A percentile compares a stretch with the other conserved stretches of the same genome.
These are phyloP conservation scores for Suillus alpinus DNA, from an alignment of 768 basidiomycete species.

Conservation along the genomic window DNA sequence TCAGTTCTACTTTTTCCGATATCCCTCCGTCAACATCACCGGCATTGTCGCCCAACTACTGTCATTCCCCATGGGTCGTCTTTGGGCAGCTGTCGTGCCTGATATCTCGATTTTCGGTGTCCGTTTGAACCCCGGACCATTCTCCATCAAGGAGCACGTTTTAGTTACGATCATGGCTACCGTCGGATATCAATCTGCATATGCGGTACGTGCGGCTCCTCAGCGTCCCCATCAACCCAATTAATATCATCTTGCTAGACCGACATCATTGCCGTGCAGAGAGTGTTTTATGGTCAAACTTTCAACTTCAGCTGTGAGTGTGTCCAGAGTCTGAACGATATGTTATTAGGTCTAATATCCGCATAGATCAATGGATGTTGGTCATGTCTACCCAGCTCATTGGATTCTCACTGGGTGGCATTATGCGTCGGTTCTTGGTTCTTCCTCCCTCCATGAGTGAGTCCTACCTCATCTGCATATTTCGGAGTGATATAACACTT, in stretches of 20 bases:
- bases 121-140: conserved; percentile 36
- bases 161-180: conserved; percentile 65
- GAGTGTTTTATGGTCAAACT: conserved; percentile 41
- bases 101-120: conserved; percentile 23
- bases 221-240: conserved; percentile 14
- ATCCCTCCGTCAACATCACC: conserved; percentile 36
- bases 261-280: conserved; percentile 45
- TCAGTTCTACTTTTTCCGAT: conserved; percentile 68
- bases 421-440: conserved; percentile 60
- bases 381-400: conserved; percentile 13
- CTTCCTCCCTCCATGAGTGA: conserved; percentile 63
- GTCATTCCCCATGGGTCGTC: conserved; percentile 31
- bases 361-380: conserved; percentile 9
- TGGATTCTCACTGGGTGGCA: conserved; percentile 31
- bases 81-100: conserved; percentile 56
- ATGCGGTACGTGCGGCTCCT: not conserved
- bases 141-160: conserved; percentile 71
- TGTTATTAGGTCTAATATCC: not conserved
- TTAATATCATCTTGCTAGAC: conserved; percentile 20
- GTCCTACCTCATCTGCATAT: conserved; percentile 37
- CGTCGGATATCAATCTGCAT: conserved; percentile 29
- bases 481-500: conserved; percentile 5
- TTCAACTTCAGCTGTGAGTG: conserved; percentile 32
- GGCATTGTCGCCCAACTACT: conserved; percentile 44
- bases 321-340: not conserved